A percentile compares a stretch with the other conserved stretches of the same genome.
Evolutionary conservation across 371 early-diverging fungal genomes (phyloP).

Genomic region (Mucor racemosus): DNA sequence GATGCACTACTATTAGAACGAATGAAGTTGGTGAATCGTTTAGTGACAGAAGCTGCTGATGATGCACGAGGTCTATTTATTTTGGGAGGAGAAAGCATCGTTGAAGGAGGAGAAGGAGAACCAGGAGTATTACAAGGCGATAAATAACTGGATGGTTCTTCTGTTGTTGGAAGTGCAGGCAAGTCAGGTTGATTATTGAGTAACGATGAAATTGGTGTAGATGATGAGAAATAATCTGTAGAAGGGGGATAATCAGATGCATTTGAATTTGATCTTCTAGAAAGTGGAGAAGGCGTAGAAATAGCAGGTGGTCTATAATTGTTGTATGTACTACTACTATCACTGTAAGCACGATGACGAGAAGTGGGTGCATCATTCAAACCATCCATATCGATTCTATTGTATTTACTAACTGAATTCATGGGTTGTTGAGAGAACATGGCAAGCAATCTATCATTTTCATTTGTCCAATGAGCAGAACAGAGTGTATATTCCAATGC

Average conservation of each 20-base stretch:
- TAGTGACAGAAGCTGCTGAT: constrained; percentile 29
- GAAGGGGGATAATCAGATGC: background rate
- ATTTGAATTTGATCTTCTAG: constrained; percentile 1
- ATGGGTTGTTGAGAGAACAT: constrained; percentile 26
- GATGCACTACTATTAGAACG: constrained; percentile 19
- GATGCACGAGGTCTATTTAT: constrained; percentile 28
- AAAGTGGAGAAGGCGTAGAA: constrained; percentile 6
- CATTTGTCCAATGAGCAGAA: constrained; percentile 37
- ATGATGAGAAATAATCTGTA: constrained; percentile 10
- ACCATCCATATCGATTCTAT: constrained; percentile 25
- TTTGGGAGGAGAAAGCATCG: background rate
- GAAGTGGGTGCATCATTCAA: constrained; percentile 8
- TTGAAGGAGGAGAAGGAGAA: background rate
- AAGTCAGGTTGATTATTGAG: constrained; percentile 28
- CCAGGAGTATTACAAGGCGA: background rate
- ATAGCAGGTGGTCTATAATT: background rate
- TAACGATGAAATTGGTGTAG: constrained; percentile 21
- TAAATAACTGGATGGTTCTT: background rate
- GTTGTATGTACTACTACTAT: background rate
- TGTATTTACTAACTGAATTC: background rate
- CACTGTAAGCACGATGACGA: constrained; percentile 31
- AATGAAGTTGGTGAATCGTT: constrained; percentile 31
- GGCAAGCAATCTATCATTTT: constrained; percentile 26
- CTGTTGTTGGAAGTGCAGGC: constrained; percentile 24
- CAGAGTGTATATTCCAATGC: constrained; percentile 36